Conservation (phyloP, 768 basidiomycete species). For the Trametes cingulata region DNA sequence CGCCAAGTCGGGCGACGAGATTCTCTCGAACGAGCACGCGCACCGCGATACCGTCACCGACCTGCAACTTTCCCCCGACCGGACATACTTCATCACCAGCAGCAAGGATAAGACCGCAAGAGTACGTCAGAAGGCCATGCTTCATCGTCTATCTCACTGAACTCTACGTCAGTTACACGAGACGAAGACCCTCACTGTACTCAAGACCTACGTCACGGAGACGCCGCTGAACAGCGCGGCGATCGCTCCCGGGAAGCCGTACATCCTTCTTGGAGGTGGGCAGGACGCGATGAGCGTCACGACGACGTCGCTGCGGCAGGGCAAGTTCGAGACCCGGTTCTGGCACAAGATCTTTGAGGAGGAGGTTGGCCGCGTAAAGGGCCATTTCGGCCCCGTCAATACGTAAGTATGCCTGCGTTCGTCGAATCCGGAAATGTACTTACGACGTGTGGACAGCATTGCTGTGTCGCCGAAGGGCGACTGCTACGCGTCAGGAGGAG, state of each 20-base stretch:
- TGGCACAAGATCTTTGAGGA: constrained; percentile 98
- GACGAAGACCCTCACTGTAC: constrained; percentile 81
- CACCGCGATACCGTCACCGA: constrained; percentile 90
- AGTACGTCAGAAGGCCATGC: constrained; percentile 45
- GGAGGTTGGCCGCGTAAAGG: constrained; percentile 95
- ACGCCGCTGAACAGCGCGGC: constrained; percentile 95
- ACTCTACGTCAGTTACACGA: constrained; percentile 69
- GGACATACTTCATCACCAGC: constrained; percentile 93
- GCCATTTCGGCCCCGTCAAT: constrained; percentile 96
- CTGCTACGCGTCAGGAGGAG: constrained; percentile 90
- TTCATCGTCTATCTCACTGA: neutral
- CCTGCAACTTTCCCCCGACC: constrained; percentile 85
- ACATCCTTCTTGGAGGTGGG: constrained; percentile 92
- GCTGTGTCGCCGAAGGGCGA: constrained; percentile 90
- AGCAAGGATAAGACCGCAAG: constrained; percentile 97
- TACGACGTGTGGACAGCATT: constrained; percentile 53
- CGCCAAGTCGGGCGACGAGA: constrained; percentile 81
- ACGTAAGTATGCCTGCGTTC: constrained; percentile 63
- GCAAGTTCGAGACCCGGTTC: constrained; percentile 97
- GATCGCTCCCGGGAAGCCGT: constrained; percentile 80
- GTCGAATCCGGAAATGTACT: neutral
- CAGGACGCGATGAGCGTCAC: constrained; percentile 98
- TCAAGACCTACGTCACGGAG: constrained; percentile 93
- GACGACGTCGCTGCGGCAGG: constrained; percentile 89
- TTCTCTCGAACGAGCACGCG: constrained; percentile 80